Conservation (phyloP, 2,329 filamentous ascomycete species). For the Neopestalotiopsis sp. region DNA sequence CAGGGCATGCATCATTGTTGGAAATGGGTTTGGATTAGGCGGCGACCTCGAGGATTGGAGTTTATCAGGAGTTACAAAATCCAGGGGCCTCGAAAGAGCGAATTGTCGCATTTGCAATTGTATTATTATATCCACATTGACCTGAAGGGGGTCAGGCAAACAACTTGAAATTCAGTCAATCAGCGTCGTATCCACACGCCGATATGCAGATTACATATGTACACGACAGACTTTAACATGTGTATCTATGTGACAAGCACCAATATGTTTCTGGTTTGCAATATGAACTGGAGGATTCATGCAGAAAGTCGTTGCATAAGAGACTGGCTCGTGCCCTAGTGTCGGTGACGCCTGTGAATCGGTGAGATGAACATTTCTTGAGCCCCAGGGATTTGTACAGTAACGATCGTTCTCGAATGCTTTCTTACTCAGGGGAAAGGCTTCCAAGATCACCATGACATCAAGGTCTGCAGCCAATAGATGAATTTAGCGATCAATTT, state of each 20-base stretch:
- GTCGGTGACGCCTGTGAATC: too few relatives aligned
- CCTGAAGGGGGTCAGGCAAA: not conserved
- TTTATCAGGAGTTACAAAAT: not conserved
- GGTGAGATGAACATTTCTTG: too few relatives aligned
- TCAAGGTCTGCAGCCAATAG: not conserved
- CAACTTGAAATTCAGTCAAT: not conserved
- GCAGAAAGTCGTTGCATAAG: too few relatives aligned
- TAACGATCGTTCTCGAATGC: too few relatives aligned
- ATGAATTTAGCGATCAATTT: conserved; percentile 1
- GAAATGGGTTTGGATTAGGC: not conserved
- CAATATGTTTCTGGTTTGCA: too few relatives aligned
- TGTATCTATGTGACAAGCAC: too few relatives aligned
- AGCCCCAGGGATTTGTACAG: too few relatives aligned
- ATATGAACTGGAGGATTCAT: too few relatives aligned
- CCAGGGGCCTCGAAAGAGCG: not conserved
- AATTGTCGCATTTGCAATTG: not conserved
- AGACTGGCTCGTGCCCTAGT: too few relatives aligned
- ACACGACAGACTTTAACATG: too few relatives aligned
- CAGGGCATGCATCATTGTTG: conserved; percentile 3
- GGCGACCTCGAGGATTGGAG: conserved; percentile 7
- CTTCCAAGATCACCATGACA: too few relatives aligned
- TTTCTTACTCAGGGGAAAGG: too few relatives aligned
- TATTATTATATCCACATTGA: not conserved
- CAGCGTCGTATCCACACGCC: not conserved
- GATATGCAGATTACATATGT: not conserved